phyloP scores from a whole-genome alignment of 768 basidiomycete species.

The Epithele typhae region DNA sequence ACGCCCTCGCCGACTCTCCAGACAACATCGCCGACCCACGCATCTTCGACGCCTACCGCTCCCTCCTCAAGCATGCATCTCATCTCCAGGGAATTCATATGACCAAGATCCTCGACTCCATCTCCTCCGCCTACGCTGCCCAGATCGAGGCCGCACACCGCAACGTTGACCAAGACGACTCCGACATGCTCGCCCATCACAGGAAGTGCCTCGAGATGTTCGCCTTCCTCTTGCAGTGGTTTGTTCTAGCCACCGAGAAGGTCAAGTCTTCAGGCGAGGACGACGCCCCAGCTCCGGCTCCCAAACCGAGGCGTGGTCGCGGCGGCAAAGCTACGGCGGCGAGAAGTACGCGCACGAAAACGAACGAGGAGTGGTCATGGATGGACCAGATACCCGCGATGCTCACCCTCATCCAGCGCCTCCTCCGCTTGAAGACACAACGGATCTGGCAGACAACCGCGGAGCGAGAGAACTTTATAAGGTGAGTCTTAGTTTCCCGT shows the following conservation, averaged over 20 bases:
- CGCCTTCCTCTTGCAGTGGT: constrained; percentile 91
- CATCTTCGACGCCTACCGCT: constrained; percentile 79
- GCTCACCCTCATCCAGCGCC: constrained; percentile 67
- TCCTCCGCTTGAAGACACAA: constrained; percentile 62
- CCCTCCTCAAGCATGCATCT: constrained; percentile 72
- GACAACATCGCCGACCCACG: constrained; percentile 64
- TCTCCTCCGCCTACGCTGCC: constrained; percentile 68
- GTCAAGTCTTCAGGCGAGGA: constrained; percentile 53
- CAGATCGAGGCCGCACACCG: constrained; percentile 69
- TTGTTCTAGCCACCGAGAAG: constrained; percentile 76
- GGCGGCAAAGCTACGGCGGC: constrained; percentile 51
- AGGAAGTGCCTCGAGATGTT: constrained; percentile 84
- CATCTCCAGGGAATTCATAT: constrained; percentile 60
- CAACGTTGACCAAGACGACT: constrained; percentile 68
- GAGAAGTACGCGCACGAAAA: constrained; percentile 39
- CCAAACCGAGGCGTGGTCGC: constrained; percentile 51
- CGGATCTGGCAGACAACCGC: constrained; percentile 88
- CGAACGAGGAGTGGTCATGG: constrained; percentile 63
- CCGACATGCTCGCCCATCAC: constrained; percentile 56
- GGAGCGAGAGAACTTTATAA: constrained; percentile 83
- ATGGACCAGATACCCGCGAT: constrained; percentile 66
- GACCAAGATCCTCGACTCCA: constrained; percentile 84
- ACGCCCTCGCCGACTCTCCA: constrained; percentile 70
- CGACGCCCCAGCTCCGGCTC: constrained; percentile 36
- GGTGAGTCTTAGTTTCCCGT: constrained; percentile 40